Base-by-base conservation (phyloP, 371 early-diverging fungal genomes). In the Batkoa obscura region DNA sequence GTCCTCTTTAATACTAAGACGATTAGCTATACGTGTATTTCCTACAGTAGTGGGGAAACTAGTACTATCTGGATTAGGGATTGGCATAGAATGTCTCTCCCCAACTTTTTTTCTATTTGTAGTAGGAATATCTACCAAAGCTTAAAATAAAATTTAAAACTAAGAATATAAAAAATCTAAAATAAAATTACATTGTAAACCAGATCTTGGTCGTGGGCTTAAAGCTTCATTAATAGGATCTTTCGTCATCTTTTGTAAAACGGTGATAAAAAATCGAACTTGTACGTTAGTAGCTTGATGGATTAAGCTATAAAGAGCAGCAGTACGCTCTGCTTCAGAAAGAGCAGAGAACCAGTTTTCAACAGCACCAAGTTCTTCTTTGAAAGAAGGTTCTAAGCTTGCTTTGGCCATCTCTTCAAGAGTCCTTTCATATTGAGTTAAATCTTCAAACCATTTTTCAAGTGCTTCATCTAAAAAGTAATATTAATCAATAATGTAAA, bases 291-390 rank as follows among this genome's bases (percentile, higher is more conserved):
- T 85, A 2, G 87, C 80, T 64, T 90, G 86, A 62, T 91, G 90
- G 54, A 94, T 68, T 38, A 95, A 71, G 34, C 84, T 79, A 65
- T 91, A 93, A 43, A 95, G 74, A 37, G 89, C 82, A 32, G 93
- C 82, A 1, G 92, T 94, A 34, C 90, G 72, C 67, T 95, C 96
- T 31, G 90, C 81, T 62, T 91, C 90, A 4, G 82, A 74, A 53
- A 92, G 72, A 31, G 86, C 88, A 10, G 73, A 69, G 70, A 91
- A 93, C 95, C 95, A 94, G 58, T 91, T 84, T 63, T 94, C 91
- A 50, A 94, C 88, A 43, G 90, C 88, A 33, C 78, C 76, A 47
- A 93, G 74, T 65, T 95, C 96, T 52, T 94, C 93, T 62, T 86
- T 83, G 63, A 94, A 95, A 54, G 76, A 79, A 56, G 83, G 86